Base-by-base conservation (phyloP, 768 basidiomycete species). In the Boletus subcaerulescens region DNA sequence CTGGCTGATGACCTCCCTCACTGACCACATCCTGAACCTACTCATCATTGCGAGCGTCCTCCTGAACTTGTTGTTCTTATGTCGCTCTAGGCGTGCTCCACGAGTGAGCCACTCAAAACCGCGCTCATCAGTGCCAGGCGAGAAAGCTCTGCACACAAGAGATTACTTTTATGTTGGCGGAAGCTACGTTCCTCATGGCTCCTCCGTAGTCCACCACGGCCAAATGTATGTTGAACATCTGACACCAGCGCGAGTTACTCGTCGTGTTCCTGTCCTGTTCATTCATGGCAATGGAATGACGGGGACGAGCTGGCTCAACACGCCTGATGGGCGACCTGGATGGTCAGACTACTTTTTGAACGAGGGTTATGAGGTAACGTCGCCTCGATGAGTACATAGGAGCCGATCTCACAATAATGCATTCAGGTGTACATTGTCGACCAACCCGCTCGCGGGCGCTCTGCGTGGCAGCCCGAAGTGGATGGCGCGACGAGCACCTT, bases 281-380 rank as follows among this genome's bases (percentile, higher is more conserved):
- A 77, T 82, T 20, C 80, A 77, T 44, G 81, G 80, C 22, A 72
- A 73, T 50, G 79, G 76, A 22, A 80, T 81, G 80, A 80, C 80
- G 8, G 80, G 78, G 39, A 75, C 78, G 15, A 79, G 72, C 50
- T 79, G 80, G 61, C 61, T 82, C 42, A 80, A 80, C 51, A 82
- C 81, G 0, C 80, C 80, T 2, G 81, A 82, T 60, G 79, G 78
- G 24, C 71, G 79, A 56, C 62, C 71, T 11, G 80, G 81, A n/a
- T 82, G 81, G 80, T 77, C 77, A n/a, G 80, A 82, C 65, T 80
- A 77, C 63, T 80, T 82, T 51, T 60, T 82, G 53, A 65, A 71
- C 47, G 57, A 76, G 59, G 80, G 80, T 36, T 81, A 79, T 54
- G 80, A 81, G 68, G 80, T 81, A 60, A 50, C 35, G 24, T 36